Evolutionary conservation across 2,329 filamentous ascomycete species (phyloP), one percentile per base, ranked within the genome.

Genomic region (Fusarium sp.): DNA sequence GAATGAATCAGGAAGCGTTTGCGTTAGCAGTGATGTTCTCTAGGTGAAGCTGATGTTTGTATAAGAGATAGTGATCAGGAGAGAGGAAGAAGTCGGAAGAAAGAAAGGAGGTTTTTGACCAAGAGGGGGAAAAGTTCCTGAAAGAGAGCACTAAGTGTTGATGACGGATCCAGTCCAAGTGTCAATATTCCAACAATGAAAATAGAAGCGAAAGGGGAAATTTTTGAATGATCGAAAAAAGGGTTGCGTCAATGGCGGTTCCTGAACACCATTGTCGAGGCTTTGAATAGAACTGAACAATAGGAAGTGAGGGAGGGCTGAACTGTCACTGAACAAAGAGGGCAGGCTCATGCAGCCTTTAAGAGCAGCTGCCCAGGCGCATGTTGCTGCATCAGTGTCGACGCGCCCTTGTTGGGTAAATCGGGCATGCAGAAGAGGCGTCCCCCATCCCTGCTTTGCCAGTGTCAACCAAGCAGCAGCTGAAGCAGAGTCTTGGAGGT

Each of bases 261-360:
- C 58, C 67, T 62, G 62, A 75, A 71, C 68, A 77, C 56, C 73
- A 77, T 77, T 77, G 72, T 75, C 59, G 25, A 54, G 58, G 58
- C 54, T 59, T 58, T 70, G 70, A 76, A 71, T 73, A 63, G 68
- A 64, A 60, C 34, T 60, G 65, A 71, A 71, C 68, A 68, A 72
- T 68, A 64, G 56, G 62, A 58, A 49, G 44, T 49, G 51, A 44
- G 64, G 64, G 64, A 62, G n/a, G 40, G 25, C 46, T 42, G 50
- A 40, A 40, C 38, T 66, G 62, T 64, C 63, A 64, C 51, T 64
- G 62, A 68, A 70, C 61, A 73, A n/a, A 49, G 23, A 13, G 6
- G 40, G 63, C 62, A 42, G 64, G 71, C 65, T 29, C 51, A 56
- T 16, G 61, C 59, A 68, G 65, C 68, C 73, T 74, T 76, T 76